Conservation (phyloP, 495 filamentous ascomycete genomes). For the Hyaloscypha bicolor region DNA sequence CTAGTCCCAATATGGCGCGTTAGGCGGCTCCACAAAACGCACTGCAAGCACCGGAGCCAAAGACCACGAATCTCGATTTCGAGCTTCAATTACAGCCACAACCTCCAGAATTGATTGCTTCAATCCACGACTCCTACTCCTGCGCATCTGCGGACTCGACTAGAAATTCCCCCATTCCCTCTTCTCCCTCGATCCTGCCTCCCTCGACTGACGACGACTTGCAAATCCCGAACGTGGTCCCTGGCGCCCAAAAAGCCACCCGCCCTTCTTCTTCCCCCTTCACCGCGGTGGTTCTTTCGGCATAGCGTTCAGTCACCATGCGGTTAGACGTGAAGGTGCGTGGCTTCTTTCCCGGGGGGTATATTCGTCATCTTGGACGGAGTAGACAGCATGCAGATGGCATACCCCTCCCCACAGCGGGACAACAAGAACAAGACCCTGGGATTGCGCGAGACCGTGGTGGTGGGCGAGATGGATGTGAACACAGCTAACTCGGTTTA, state of each 20-base stretch:
- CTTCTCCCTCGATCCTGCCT: background rate
- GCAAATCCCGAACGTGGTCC: slow-evolving; percentile 20
- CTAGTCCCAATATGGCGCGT: slow-evolving; percentile 15
- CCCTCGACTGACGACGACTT: slow-evolving; percentile 19
- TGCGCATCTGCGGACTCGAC: background rate
- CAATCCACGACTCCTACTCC: slow-evolving; percentile 7
- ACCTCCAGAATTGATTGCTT: background rate
- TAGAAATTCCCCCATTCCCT: background rate
- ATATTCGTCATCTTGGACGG: slow-evolving; percentile 10
- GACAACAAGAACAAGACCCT: slow-evolving; percentile 15
- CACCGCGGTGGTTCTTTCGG: slow-evolving; percentile 1
- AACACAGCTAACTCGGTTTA: slow-evolving; percentile 28
- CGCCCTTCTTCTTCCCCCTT: slow-evolving; percentile 23
- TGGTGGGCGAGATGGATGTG: slow-evolving; percentile 28
- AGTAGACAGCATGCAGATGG: slow-evolving; percentile 5
- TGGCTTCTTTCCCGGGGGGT: slow-evolving; percentile 19
- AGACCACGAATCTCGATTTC: slow-evolving; percentile 25
- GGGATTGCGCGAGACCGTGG: slow-evolving; percentile 17
- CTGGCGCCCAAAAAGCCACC: slow-evolving; percentile 27
- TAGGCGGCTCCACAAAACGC: slow-evolving; percentile 6
- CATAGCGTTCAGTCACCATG: slow-evolving; percentile 60
- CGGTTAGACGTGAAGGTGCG: slow-evolving; percentile 90
- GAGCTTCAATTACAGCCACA: background rate
- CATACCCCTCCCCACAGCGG: background rate
- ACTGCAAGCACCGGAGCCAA: slow-evolving; percentile 25